Conservation (phyloP, 2,329 filamentous ascomycete genomes). For the Colletotrichum tanaceti region DNA sequence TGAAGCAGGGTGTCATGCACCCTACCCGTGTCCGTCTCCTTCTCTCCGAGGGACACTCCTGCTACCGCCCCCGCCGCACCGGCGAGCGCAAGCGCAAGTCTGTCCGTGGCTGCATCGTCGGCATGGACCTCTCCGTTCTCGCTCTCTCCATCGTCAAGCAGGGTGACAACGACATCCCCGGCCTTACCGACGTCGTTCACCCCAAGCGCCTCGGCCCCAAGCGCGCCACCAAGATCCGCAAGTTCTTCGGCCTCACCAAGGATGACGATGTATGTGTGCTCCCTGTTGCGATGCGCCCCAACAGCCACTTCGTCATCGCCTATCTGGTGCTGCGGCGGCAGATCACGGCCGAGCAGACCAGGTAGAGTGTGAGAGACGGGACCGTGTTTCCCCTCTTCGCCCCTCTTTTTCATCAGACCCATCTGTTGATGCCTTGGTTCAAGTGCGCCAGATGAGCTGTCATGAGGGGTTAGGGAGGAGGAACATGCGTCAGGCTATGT, state of each 20-base stretch:
- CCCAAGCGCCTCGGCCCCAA: conserved; percentile 99
- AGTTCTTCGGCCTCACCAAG: conserved; percentile 99
- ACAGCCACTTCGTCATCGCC: conserved; percentile 74
- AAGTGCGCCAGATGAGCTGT: conserved; percentile 30
- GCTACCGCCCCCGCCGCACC: conserved; percentile 97
- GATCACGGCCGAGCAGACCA: conserved; percentile 53
- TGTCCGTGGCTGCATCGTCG: conserved; percentile 98
- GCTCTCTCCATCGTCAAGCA: conserved; percentile 98
- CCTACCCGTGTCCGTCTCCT: conserved; percentile 98
- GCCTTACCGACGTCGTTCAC: conserved; percentile 96
- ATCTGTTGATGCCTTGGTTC: conserved; percentile 40
- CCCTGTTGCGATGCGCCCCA: conserved; percentile 53
- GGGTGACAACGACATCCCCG: conserved; percentile 93
- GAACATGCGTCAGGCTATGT: conserved; percentile 32
- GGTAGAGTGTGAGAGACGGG: conserved; percentile 70
- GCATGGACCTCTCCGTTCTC: conserved; percentile 92
- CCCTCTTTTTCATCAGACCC: conserved; percentile 18
- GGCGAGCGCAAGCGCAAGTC: conserved; percentile 99
- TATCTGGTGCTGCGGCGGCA: conserved; percentile 67
- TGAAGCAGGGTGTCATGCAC: conserved; percentile 99
- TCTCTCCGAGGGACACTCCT: conserved; percentile 95
- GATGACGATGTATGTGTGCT: conserved; percentile 96
- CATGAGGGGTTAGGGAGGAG: conserved; percentile 3
- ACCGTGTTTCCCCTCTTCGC: conserved; percentile 39
- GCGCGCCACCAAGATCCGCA: conserved; percentile 99